A percentile compares a stretch with the other conserved stretches of the same genome.
These are phyloP conservation scores for Lactuca sativa DNA, from an alignment of 129 eudicot species.

Conservation along the genomic window DNA sequence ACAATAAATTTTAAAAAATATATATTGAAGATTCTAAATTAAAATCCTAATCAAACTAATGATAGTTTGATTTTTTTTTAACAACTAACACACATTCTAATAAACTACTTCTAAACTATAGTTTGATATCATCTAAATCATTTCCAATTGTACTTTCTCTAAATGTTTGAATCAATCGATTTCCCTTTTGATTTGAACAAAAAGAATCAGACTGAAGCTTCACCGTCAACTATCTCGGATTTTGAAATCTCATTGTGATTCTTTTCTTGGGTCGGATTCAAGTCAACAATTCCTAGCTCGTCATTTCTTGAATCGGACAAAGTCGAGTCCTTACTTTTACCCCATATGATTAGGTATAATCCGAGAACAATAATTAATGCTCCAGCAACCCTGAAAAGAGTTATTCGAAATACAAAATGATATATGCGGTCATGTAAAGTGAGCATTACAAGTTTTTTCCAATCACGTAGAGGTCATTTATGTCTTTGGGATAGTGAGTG, in stretches of 20 bases:
- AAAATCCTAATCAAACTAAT: constrained; percentile 11
- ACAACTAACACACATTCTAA: no score
- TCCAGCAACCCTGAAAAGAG: constrained; percentile 40
- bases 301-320: constrained; percentile 28
- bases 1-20: neutral
- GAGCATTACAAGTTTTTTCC: no score
- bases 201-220: constrained; percentile 24
- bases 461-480: no score
- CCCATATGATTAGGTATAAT: constrained; percentile 57
- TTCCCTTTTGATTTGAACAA: constrained; percentile 9
- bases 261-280: neutral
- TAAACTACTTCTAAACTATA: no score
- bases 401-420: neutral
- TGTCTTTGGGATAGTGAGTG: neutral
- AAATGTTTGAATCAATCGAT: constrained; percentile 11
- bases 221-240: constrained; percentile 11
- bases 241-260: constrained; percentile 1
- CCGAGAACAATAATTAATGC: constrained; percentile 41
- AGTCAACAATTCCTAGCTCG: constrained; percentile 20
- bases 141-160: neutral
- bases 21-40: constrained; percentile 1
- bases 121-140: constrained; percentile 3
- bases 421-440: neutral
- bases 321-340: constrained; percentile 49
- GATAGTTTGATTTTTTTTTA: neutral